These are phyloP conservation scores for Xylariaceae sp. DNA, from an alignment of 2,329 filamentous ascomycete genomes.

Conservation along the genomic window DNA sequence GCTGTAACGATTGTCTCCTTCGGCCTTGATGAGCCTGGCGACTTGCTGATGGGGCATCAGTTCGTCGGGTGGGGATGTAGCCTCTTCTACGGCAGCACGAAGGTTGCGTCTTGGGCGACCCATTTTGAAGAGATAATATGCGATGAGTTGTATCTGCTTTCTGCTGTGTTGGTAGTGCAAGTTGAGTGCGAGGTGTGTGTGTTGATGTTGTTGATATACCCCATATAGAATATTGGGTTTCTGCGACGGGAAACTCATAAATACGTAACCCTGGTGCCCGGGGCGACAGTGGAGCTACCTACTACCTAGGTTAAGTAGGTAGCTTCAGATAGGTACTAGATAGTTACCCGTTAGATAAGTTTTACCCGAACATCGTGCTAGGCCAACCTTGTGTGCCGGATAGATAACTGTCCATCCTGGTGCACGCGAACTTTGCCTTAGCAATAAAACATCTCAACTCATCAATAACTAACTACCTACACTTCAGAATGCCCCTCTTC, in stretches of 20 bases:
- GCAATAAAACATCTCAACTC: too few species aligned
- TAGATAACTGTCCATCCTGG: too few species aligned
- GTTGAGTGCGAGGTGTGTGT: not conserved
- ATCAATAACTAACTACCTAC: too few species aligned
- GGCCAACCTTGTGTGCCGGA: too few species aligned
- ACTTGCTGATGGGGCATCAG: conserved; percentile 60
- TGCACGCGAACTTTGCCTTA: too few species aligned
- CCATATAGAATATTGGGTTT: not conserved
- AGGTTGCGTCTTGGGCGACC: conserved; percentile 70
- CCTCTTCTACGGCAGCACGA: conserved; percentile 70
- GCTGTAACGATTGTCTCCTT: conserved; percentile 84
- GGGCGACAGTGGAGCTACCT: not conserved
- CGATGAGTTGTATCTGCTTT: not conserved
- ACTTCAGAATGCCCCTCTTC: too few species aligned
- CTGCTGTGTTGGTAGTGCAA: not conserved
- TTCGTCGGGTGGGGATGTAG: conserved; percentile 52
- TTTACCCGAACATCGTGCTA: too few species aligned
- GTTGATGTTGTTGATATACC: not conserved
- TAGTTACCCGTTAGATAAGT: too few species aligned
- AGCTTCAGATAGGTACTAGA: too few species aligned
- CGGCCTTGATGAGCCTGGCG: conserved; percentile 71
- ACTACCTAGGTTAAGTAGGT: too few species aligned
- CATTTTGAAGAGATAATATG: conserved; percentile 42
- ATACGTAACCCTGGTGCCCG: not conserved
- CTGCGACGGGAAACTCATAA: not conserved